phyloP scores from a whole-genome alignment of 2,329 filamentous ascomycete species.

The Colletotrichum neosansevieriae region DNA sequence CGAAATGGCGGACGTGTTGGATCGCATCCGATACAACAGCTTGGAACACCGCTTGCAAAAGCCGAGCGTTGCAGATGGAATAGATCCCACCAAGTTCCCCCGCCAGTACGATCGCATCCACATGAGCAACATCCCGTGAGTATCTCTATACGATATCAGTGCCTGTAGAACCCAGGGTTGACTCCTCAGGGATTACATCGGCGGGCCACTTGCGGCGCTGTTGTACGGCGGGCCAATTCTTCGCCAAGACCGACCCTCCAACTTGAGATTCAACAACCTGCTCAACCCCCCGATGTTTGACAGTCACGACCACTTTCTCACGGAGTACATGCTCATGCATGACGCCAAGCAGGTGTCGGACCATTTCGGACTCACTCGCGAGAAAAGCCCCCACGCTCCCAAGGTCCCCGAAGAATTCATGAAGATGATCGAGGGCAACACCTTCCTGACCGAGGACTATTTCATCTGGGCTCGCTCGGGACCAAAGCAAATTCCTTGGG shows the following conservation, averaged over 20 bases:
- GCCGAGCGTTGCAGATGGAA: slow-evolving; percentile 6
- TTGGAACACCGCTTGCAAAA: slow-evolving; percentile 41
- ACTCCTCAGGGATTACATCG: slow-evolving; percentile 44
- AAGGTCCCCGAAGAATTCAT: neutral
- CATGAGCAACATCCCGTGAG: slow-evolving; percentile 47
- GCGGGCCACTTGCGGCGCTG: slow-evolving; percentile 45
- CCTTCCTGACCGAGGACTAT: slow-evolving; percentile 41
- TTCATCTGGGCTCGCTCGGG: slow-evolving; percentile 39
- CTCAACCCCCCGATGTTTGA: slow-evolving; percentile 46
- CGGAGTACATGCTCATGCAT: slow-evolving; percentile 48
- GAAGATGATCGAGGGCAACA: neutral
- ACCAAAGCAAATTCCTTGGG: slow-evolving; percentile 13
- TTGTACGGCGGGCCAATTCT: slow-evolving; percentile 44
- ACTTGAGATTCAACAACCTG: slow-evolving; percentile 44
- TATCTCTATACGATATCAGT: slow-evolving; percentile 36
- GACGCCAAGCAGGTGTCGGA: slow-evolving; percentile 43
- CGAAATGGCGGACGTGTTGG: slow-evolving; percentile 48
- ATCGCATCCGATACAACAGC: slow-evolving; percentile 35
- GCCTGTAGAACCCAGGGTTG: slow-evolving; percentile 29
- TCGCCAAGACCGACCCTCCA: slow-evolving; percentile 42
- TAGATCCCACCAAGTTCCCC: slow-evolving; percentile 44
- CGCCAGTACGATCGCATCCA: slow-evolving; percentile 46
- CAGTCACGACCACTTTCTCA: slow-evolving; percentile 44
- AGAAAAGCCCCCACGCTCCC: neutral
- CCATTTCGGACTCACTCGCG: slow-evolving; percentile 44